phyloP scores from a whole-genome alignment of 2,329 filamentous ascomycete genomes.

The Epichloe uncinata region DNA sequence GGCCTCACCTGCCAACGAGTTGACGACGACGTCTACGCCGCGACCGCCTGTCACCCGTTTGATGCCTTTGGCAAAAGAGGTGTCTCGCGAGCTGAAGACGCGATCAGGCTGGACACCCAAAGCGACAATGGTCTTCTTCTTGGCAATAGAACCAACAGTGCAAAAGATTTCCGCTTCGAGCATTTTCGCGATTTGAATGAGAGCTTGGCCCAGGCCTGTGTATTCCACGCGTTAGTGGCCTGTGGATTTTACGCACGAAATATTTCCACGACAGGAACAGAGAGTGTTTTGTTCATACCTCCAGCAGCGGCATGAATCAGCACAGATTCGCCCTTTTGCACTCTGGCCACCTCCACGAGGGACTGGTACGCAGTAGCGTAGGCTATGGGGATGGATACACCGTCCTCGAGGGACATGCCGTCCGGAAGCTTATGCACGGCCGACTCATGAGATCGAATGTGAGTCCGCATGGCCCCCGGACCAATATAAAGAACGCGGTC shows the following conservation, averaged over 20 bases:
- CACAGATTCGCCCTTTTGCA: constrained; percentile 18
- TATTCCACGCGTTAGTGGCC: too few relatives aligned
- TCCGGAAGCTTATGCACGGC: neutral
- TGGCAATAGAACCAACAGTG: constrained; percentile 16
- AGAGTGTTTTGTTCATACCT: neutral
- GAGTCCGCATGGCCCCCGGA: neutral
- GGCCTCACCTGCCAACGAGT: constrained; percentile 3
- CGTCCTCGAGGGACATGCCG: neutral
- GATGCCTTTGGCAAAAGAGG: neutral
- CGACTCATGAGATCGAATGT: neutral
- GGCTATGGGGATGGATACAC: neutral
- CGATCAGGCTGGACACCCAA: constrained; percentile 10
- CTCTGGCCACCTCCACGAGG: constrained; percentile 4
- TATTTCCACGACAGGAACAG: too few relatives aligned
- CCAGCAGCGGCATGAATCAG: constrained; percentile 17
- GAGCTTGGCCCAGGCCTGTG: constrained; percentile 3
- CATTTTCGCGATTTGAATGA: constrained; percentile 2
- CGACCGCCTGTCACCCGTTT: neutral
- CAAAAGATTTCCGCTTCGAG: constrained; percentile 12
- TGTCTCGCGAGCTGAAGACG: constrained; percentile 6
- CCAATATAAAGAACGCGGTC: neutral
- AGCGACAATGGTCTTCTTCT: constrained; percentile 11
- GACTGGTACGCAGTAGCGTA: neutral
- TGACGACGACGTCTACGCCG: constrained; percentile 7
- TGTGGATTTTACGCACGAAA: too few relatives aligned